Evolutionary conservation across 2,329 filamentous ascomycete genomes (phyloP).

Genomic region (Monilinia polystroma): DNA sequence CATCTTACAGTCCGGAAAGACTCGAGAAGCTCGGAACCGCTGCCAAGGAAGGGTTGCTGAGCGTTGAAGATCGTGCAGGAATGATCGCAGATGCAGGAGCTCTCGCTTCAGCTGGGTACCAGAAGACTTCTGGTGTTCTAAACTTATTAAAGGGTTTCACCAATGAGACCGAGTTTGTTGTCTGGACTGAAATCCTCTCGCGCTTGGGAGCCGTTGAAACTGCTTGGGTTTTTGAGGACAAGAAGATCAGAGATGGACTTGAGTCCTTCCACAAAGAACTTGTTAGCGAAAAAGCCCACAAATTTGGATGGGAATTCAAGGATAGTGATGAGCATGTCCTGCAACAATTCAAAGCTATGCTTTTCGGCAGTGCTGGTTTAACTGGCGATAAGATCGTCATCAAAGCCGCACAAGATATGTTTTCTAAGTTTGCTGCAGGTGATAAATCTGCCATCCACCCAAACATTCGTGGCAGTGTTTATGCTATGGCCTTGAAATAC

Average conservation of each 20-base stretch:
- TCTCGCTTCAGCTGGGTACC: conserved; percentile 84
- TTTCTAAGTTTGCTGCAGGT: conserved; percentile 76
- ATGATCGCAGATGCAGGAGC: conserved; percentile 94
- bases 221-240: conserved; percentile 86
- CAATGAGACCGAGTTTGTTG: conserved; percentile 82
- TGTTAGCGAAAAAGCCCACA: conserved; percentile 75
- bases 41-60: conserved; percentile 75
- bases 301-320: conserved; percentile 84
- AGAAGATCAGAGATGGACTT: conserved; percentile 69
- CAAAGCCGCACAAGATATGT: conserved; percentile 84
- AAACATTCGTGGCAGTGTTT: conserved; percentile 85
- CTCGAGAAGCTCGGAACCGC: conserved; percentile 85
- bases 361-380: conserved; percentile 82
- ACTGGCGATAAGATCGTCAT: conserved; percentile 77
- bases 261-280: conserved; percentile 81
- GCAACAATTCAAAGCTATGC: conserved; percentile 90
- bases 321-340: conserved; percentile 83
- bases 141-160: conserved; percentile 84
- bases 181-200: conserved; percentile 89
- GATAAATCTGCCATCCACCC: conserved; percentile 83
- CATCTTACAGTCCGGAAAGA: conserved; percentile 79
- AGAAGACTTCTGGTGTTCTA: conserved; percentile 86
- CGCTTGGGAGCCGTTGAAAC: conserved; percentile 75
- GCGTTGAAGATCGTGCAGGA: conserved; percentile 87
- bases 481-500: conserved; percentile 78